Base-by-base conservation (phyloP, 805 yeast species). In the Clavispora phyllophila region DNA sequence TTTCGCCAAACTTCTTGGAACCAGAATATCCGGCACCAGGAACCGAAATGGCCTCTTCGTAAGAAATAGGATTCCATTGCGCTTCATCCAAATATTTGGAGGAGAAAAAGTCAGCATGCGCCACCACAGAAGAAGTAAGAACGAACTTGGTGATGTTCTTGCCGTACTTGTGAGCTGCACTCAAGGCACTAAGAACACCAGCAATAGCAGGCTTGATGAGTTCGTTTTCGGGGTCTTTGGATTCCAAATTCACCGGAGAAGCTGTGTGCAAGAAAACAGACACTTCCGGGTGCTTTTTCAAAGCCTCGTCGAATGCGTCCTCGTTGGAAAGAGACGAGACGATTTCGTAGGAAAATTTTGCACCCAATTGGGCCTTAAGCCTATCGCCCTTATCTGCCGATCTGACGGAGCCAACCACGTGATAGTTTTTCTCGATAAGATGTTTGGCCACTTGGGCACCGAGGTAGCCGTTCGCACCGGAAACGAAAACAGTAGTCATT, bases 181-280 rank as follows among this genome's bases (percentile, higher is more conserved):
- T 42, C 33, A 49, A 41, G 1, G 51, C 47, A 15, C 46, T 41
- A 12, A 33, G 36, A n/a, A 53, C 50, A 12, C 57, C 56, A n/a
- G 40, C 37, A 5, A 77, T 61, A 1, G 85, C 84, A 5, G 87
- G 86, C 19, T 57, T 65, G 43, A 79, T 60, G 40, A 80, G 62
- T 18, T 76, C 81, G 38, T 71, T 70, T 44, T 73, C 81, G 26
- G 73, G 63, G 46, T 71, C 66, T 13, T 65, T 59, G 18, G 67
- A 60, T 9, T 71, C 66, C 55, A 70, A 75, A 23, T 68, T 63
- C 55, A 75, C 74, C 10, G 86, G 84, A 13, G 82, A 73, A 2
- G 87, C 86, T 9, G 81, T 71, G 57, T 81, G 87, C 32, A 80
- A 50, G 38, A 81, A 79, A 26, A 72, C 76, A 12, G 66, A 64